These are phyloP conservation scores for Botrytis fabae DNA, from an alignment of 2,329 filamentous ascomycete genomes.

Conservation along the genomic window DNA sequence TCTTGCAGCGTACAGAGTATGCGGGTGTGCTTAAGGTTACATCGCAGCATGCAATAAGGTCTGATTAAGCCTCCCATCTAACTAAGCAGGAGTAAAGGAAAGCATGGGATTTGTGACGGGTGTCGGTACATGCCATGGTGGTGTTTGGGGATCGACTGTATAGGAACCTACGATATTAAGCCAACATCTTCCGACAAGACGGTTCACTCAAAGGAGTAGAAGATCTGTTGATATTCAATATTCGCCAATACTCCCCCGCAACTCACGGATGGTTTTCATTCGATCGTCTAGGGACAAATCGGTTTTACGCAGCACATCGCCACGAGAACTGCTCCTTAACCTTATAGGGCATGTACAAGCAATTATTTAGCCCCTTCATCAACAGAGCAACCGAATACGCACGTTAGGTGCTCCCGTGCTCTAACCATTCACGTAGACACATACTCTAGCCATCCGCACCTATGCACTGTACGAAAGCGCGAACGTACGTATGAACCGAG, in stretches of 20 bases:
- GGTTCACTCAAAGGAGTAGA: constrained; percentile 3
- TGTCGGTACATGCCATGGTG: neutral
- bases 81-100: neutral
- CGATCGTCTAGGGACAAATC: neutral
- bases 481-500: neutral
- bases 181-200: neutral
- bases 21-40: neutral
- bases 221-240: constrained; percentile 13
- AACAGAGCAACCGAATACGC: constrained; percentile 1
- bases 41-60: neutral
- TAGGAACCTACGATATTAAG: neutral
- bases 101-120: neutral
- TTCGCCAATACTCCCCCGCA: constrained; percentile 7
- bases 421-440: neutral
- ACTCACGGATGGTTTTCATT: constrained; percentile 5
- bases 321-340: neutral
- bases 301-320: neutral
- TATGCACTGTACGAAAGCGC: neutral
- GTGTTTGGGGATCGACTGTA: neutral
- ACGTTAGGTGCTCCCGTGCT: neutral
- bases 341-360: neutral
- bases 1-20: neutral
- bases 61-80: neutral
- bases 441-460: neutral
- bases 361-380: neutral